These are phyloP conservation scores for Aspergillus sojae DNA, from an alignment of 2,329 filamentous ascomycete genomes.

Conservation along the genomic window DNA sequence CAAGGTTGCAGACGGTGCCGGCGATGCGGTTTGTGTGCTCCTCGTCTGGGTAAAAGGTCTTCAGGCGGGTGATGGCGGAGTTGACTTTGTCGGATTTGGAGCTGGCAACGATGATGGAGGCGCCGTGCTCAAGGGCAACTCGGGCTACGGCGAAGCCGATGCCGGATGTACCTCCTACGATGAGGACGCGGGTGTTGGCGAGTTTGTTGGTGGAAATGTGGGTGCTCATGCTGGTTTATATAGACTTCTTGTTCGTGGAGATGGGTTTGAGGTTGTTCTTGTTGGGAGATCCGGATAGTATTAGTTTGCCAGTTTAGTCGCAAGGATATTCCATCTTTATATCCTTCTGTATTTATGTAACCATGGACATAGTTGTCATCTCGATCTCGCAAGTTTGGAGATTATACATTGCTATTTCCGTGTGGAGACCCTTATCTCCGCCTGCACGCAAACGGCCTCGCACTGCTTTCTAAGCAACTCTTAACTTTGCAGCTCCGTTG, in stretches of 20 bases:
- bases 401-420: neutral
- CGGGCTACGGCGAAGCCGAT: conserved; percentile 57
- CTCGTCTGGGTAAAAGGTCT: conserved; percentile 44
- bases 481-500: neutral
- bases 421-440: neutral
- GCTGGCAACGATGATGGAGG: conserved; percentile 52
- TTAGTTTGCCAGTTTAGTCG: neutral
- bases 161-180: conserved; percentile 57
- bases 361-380: neutral
- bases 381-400: neutral
- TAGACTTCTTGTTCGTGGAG: neutral
- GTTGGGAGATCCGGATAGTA: neutral
- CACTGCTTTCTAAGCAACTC: neutral
- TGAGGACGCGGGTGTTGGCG: conserved; percentile 47
- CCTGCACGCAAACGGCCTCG: neutral
- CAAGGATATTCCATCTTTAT: neutral
- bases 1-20: conserved; percentile 50
- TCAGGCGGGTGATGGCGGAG: conserved; percentile 43
- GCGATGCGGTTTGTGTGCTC: conserved; percentile 35
- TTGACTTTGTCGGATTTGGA: conserved; percentile 46
- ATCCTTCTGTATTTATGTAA: neutral
- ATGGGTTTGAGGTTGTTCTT: neutral
- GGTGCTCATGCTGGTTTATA: neutral
- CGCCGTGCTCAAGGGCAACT: conserved; percentile 53
- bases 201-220: conserved; percentile 47